Percentiles rank a stretch among this genome's conserved stretches.
These are phyloP conservation scores for Rhododendron williamsianum DNA, from an alignment of 148 eudicot genomes.

Conservation along the genomic window DNA sequence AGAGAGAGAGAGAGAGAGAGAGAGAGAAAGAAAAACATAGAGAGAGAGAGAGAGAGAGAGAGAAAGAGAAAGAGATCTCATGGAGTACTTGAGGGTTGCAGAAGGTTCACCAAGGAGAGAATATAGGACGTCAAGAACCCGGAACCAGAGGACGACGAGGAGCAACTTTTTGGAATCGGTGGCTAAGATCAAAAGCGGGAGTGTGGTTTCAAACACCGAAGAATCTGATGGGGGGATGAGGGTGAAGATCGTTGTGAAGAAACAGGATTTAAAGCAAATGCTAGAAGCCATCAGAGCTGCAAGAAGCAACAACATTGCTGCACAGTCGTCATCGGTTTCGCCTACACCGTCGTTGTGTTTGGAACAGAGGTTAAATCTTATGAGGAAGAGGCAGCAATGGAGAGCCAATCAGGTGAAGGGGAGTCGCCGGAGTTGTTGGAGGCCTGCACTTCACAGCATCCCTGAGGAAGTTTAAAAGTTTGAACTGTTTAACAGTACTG, in stretches of 20 bases:
- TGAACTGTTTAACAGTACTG: not conserved
- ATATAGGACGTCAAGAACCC: conserved; percentile 15
- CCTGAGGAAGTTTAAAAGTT: conserved; percentile 36
- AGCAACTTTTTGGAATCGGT: conserved; percentile 34
- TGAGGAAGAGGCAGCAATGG: conserved; percentile 33
- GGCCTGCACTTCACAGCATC: conserved; percentile 60
- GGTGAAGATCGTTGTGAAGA: conserved; percentile 48
- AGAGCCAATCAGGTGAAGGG: conserved; percentile 20
- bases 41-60: not conserved
- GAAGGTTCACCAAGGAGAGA: conserved; percentile 27
- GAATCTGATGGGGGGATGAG: conserved; percentile 35
- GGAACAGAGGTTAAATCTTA: conserved; percentile 40
- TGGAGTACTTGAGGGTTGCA: conserved; percentile 20
- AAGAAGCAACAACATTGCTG: not conserved
- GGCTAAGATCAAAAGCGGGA: conserved; percentile 22
- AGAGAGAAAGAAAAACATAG: no score
- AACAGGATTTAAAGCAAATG: conserved; percentile 46
- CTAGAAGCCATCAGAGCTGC: conserved; percentile 28
- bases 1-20: conserved; percentile 11
- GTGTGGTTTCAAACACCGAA: conserved; percentile 23
- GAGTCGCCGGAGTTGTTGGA: conserved; percentile 34
- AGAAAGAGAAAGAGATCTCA: not conserved
- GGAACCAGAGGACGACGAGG: conserved; percentile 16
- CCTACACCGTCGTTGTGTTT: conserved; percentile 7
- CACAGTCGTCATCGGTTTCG: not conserved